phyloP scores from a whole-genome alignment of 176 grass and related monocot species.

The Coix lacrymajobi region DNA sequence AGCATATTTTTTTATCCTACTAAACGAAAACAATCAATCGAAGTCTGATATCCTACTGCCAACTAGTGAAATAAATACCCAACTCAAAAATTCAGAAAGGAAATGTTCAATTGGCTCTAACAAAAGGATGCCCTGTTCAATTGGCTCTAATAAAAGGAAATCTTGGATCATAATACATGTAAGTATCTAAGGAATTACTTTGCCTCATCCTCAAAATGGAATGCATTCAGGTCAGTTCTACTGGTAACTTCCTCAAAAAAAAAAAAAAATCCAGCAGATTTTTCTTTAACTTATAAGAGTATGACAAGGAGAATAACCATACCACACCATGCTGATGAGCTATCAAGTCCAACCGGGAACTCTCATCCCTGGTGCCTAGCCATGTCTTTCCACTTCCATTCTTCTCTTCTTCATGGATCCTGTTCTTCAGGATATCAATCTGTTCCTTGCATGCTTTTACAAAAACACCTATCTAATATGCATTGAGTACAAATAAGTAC shows the following conservation, averaged over 20 bases:
- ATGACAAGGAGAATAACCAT: conserved; percentile 38
- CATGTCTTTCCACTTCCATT: conserved; percentile 55
- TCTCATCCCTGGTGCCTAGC: conserved; percentile 59
- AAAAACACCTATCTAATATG: conserved; percentile 72
- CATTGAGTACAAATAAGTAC: conserved; percentile 17
- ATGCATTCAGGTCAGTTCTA: neutral
- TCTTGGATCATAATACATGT: neutral
- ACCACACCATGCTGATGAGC: conserved; percentile 99
- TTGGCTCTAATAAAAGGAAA: neutral
- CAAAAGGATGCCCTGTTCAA: neutral
- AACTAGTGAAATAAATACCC: neutral
- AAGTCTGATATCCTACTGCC: neutral
- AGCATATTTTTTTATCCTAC: neutral
- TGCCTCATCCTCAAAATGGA: neutral
- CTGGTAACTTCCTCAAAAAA: neutral
- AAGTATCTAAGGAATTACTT: neutral
- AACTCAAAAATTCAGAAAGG: neutral
- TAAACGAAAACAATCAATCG: neutral
- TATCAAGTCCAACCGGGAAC: conserved; percentile 71
- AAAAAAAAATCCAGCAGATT: neutral
- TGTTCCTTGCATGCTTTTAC: conserved; percentile 97
- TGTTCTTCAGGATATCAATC: conserved; percentile 92
- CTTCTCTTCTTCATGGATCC: conserved; percentile 67
- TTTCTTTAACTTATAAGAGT: neutral
- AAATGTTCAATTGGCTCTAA: neutral